phyloP scores from a whole-genome alignment of 352 stramenopile species.

The Sclerospora graminicola region DNA sequence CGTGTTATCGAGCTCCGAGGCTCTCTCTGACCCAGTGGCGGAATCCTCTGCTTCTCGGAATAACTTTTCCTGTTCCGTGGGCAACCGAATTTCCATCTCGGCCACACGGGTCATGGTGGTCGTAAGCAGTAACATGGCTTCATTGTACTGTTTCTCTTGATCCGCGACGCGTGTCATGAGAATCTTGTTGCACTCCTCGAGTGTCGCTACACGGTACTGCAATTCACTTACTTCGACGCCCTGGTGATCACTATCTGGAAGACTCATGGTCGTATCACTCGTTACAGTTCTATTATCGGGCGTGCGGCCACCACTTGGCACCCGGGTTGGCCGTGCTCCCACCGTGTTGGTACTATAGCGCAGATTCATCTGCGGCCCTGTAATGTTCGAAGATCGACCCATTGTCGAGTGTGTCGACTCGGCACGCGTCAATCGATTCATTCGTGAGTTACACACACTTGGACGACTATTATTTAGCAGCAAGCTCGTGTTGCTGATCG shows the following conservation, averaged over 20 bases:
- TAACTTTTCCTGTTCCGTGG: conserved; percentile 33
- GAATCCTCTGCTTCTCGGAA: conserved; percentile 32
- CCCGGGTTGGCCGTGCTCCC: conserved; percentile 15
- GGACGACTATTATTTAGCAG: conserved; percentile 12
- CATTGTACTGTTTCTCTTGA: conserved; percentile 80
- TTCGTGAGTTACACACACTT: conserved; percentile 13
- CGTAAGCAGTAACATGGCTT: conserved; percentile 77
- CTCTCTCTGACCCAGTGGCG: conserved; percentile 38
- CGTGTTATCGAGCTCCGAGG: conserved; percentile 28
- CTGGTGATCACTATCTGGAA: conserved; percentile 31
- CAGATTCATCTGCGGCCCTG: conserved; percentile 34
- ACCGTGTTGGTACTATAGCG: conserved; percentile 36
- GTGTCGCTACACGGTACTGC: conserved; percentile 36
- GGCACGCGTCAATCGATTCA: conserved; percentile 24
- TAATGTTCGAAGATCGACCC: conserved; percentile 31
- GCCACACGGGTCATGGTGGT: conserved; percentile 80
- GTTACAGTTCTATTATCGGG: conserved; percentile 26
- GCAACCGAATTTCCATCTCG: conserved; percentile 70
- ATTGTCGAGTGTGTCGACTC: conserved; percentile 42
- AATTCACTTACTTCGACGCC: conserved; percentile 37
- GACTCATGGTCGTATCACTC: conserved; percentile 48
- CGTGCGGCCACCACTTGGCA: conserved; percentile 10
- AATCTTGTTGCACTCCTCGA: conserved; percentile 72
- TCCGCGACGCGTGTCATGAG: conserved; percentile 54
- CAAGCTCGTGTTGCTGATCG: conserved; percentile 20